Evolutionary conservation across 2,329 filamentous ascomycete species (phyloP).

Genomic region (Zalaria obscura): DNA sequence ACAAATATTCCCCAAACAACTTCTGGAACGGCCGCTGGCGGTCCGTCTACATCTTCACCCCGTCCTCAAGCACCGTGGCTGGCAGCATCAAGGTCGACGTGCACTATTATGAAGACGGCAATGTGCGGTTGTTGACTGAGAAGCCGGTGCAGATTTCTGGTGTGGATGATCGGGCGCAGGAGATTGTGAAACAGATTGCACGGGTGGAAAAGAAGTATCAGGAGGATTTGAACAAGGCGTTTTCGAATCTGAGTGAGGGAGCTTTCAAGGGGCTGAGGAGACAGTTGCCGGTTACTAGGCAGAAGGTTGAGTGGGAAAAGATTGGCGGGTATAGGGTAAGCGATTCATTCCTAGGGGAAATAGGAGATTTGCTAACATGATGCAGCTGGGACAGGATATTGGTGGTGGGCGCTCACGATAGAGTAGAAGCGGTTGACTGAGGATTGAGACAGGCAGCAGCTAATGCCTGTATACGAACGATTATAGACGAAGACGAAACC

Average conservation of each 20-base stretch:
- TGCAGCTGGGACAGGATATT: conserved; percentile 34
- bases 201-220: conserved; percentile 81
- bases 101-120: conserved; percentile 99
- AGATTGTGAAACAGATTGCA: conserved; percentile 66
- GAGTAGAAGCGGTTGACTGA: neutral
- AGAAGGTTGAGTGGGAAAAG: conserved; percentile 99
- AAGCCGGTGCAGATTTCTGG: conserved; percentile 55
- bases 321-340: conserved; percentile 78
- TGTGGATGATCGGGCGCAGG: conserved; percentile 44
- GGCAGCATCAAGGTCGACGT: conserved; percentile 87
- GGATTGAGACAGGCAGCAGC: too few species aligned
- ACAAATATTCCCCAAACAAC: conserved; percentile 96
- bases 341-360: conserved; percentile 6
- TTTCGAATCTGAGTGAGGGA: conserved; percentile 77
- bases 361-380: conserved; percentile 6
- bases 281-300: conserved; percentile 88
- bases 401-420: conserved; percentile 31
- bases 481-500: too few species aligned
- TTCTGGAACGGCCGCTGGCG: conserved; percentile 99
- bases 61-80: conserved; percentile 52
- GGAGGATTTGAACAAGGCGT: conserved; percentile 86
- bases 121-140: conserved; percentile 82
- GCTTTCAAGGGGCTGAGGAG: conserved; percentile 87
- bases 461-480: too few species aligned
- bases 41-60: conserved; percentile 67